A percentile compares a stretch with the other conserved stretches of the same genome.
These are phyloP conservation scores for Colletotrichum musicola DNA, from an alignment of 2,329 filamentous ascomycete species.

Conservation along the genomic window DNA sequence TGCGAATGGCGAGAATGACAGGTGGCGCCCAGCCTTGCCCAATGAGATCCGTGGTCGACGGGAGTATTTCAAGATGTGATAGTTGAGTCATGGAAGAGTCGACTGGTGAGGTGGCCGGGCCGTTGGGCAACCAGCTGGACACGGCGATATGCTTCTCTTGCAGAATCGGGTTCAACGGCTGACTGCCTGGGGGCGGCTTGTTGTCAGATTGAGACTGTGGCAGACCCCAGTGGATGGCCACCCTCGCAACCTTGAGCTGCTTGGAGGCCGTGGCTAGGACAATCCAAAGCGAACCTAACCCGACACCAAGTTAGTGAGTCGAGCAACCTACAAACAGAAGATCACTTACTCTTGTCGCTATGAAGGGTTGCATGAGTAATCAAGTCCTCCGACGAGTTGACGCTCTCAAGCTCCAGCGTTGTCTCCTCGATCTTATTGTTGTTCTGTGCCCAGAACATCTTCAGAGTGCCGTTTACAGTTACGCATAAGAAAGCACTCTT, in stretches of 20 bases:
- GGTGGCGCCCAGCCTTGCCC: constrained; percentile 69
- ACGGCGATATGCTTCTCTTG: constrained; percentile 68
- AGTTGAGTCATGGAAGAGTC: constrained; percentile 71
- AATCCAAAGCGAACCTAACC: constrained; percentile 39
- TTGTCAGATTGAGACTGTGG: constrained; percentile 65
- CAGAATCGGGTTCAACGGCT: constrained; percentile 65
- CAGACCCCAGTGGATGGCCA: constrained; percentile 80
- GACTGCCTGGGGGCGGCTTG: constrained; percentile 59
- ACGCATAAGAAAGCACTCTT: constrained; percentile 84
- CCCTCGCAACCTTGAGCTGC: constrained; percentile 79
- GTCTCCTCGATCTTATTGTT: constrained; percentile 80
- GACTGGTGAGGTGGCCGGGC: constrained; percentile 55
- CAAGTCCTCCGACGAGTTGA: constrained; percentile 79
- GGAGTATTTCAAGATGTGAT: constrained; percentile 81
- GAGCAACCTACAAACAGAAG: not conserved
- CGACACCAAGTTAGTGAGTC: not conserved
- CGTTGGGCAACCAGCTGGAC: constrained; percentile 68
- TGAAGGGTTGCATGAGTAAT: constrained; percentile 83
- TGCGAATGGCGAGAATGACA: constrained; percentile 80
- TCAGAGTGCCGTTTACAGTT: constrained; percentile 79
- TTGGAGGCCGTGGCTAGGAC: constrained; percentile 77
- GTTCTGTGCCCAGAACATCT: constrained; percentile 82
- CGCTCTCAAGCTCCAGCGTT: constrained; percentile 79
- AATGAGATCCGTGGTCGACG: constrained; percentile 71
- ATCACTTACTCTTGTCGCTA: constrained; percentile 75